Base-by-base conservation (phyloP, 345 rosid genomes). In the Streptanthus diversifolius region DNA sequence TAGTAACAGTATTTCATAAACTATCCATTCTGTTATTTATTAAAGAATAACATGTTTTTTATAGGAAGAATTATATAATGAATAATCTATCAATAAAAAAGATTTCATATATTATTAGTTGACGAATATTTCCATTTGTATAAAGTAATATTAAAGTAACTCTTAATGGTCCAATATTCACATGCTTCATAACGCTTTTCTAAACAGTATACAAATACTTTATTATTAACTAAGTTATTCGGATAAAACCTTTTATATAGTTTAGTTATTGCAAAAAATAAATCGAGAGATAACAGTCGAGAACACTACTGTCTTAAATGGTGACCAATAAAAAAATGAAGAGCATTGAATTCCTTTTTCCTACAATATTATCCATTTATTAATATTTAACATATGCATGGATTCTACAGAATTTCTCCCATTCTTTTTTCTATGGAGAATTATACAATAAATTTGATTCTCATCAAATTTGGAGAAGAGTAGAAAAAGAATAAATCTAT, bases 161-260 rank as follows among this genome's bases (percentile, higher is more conserved):
- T 66, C 18, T n/a, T 53, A 18, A 36, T 54, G 53, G 60, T 76
- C 59, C 21, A 54, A 27, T 68, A 62, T 76, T 44, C 70, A 69
- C 71, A 76, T 45, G 74, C 52, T 54, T 62, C 43, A n/a, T n/a
- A 69, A 44, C n/a, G 39, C 49, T 61, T 69, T 62, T 41, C 10
- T 35, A 44, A 17, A 54, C 43, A 61, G 48, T 68, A 60, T n/a
- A 63, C 14, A 55, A n/a, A 33, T 33, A 33, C 12, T 35, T 52
- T 52, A 24, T n/a, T 5, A 12, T 51, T 51, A 12, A 2, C 12
- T 51, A 36, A 30, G 56, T 10, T 29, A 47, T 19, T 41, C 27
- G 19, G 22, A 66, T 64, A 39, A 61, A 57, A 2, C 18, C 4
- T 15, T 10, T 43, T 43, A 32, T 72, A 32, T 41, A 21, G 8